Evolutionary conservation across 2,329 filamentous ascomycete genomes (phyloP), one percentile per base, ranked within the genome.

Genomic region (Botryotinia globosa): DNA sequence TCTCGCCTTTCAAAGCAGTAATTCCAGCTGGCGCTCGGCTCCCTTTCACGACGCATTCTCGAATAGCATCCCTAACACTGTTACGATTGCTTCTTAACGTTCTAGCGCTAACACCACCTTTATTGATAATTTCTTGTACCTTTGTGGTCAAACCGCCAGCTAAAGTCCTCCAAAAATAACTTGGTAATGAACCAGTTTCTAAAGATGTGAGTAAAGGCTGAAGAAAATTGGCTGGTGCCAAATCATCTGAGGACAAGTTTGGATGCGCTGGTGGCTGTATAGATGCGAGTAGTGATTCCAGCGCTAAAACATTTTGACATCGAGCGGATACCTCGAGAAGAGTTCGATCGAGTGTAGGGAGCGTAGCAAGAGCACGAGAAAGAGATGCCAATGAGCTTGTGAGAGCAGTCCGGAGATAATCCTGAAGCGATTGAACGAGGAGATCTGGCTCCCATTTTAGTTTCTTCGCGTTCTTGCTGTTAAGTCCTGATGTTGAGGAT

Each of bases 91-190:
- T 89, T 77, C 89, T 88, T 75, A 99, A 84, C 6, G 93, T 94
- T 73, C 96, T 87, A 7, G 93, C 94, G 42, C 92, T 92, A 0
- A 94, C 92, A 0, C 96, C 95, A 3, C 95, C 94, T 73, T 93
- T 88, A 74, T 87, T 89, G 73, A 97, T 82, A 62, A 98, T 93
- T 76, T 98, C 95, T 81, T 94, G 91, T 0, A 97, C 94, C 34
- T 93, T 88, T 0, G 90, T 85, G 5, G 91, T 89, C 73, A 98
- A 85, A 72, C 89, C 91, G 0, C 92, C 89, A 0, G 96, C 96
- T 78, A 98, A 87, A 14, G 92, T 92, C 70, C 96, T 88, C 94
- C 96, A 99, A 83, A 97, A 99, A 81, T 95, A 97, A 0, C 92
- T 95, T 1, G 94, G 90, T 25, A 99, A 84, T 2, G 93, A 96